phyloP scores from a whole-genome alignment of 2,329 filamentous ascomycete genomes.

The Clarireedia hainanense region DNA sequence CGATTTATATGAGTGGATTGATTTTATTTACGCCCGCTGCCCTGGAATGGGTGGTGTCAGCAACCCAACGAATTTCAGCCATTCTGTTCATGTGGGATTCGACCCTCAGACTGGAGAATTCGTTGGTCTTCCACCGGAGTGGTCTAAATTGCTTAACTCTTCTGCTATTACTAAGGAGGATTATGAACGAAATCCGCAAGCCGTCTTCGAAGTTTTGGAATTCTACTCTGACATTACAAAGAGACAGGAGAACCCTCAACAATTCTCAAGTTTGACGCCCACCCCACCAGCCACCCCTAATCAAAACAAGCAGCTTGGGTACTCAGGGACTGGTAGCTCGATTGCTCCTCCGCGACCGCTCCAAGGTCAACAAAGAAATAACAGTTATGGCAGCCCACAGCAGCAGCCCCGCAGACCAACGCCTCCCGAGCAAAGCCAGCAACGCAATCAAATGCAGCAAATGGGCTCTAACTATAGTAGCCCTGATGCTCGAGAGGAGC shows the following conservation, averaged over 20 bases:
- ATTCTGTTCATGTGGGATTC: constrained; percentile 95
- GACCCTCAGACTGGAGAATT: constrained; percentile 94
- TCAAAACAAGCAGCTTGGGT: constrained; percentile 57
- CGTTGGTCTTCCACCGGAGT: constrained; percentile 87
- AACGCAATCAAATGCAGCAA: constrained; percentile 49
- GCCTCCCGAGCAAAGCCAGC: constrained; percentile 31
- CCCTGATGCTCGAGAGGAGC: constrained; percentile 42
- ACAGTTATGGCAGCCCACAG: constrained; percentile 31
- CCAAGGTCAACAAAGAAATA: constrained; percentile 39
- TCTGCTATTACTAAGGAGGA: constrained; percentile 98
- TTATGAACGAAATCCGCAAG: constrained; percentile 93
- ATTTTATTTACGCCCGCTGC: constrained; percentile 93
- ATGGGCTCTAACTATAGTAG: constrained; percentile 47
- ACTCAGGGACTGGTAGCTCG: constrained; percentile 40
- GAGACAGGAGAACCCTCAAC: constrained; percentile 61
- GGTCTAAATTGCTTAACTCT: constrained; percentile 92
- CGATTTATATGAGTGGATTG: constrained; percentile 98
- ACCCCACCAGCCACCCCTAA: constrained; percentile 48
- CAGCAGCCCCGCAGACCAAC: constrained; percentile 33
- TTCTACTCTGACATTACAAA: constrained; percentile 82
- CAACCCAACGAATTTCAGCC: constrained; percentile 96
- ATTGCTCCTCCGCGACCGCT: constrained; percentile 64
- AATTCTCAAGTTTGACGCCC: constrained; percentile 60
- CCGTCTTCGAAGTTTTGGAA: constrained; percentile 71
- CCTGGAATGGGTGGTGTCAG: constrained; percentile 97